Percentiles rank a stretch among this genome's conserved stretches.
Conservation (phyloP, 2,329 filamentous ascomycete genomes). For the Cladosporium velox region DNA sequence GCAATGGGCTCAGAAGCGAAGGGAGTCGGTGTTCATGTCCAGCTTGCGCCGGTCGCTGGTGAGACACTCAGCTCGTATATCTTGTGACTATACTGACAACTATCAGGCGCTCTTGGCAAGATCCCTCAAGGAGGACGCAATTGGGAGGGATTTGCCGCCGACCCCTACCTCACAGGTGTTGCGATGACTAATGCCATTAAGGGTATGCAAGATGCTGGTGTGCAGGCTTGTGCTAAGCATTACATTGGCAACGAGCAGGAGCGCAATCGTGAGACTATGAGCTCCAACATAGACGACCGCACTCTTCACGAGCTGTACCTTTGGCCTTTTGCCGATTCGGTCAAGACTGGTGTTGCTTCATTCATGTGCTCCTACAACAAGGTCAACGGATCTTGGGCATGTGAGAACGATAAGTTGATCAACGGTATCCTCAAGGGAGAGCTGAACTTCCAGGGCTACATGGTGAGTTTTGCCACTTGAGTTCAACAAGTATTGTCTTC, state of each 20-base stretch:
- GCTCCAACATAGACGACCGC: conserved; percentile 34
- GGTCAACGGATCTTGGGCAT: conserved; percentile 66
- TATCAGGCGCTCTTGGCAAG: conserved; percentile 27
- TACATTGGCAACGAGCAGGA: conserved; percentile 23
- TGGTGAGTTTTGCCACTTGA: conserved; percentile 34
- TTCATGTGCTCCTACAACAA: conserved; percentile 41
- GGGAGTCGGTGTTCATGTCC: conserved; percentile 72
- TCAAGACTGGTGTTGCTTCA: conserved; percentile 26
- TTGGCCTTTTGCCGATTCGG: conserved; percentile 28
- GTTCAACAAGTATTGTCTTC: not conserved
- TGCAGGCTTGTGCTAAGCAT: conserved; percentile 34
- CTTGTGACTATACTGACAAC: not conserved
- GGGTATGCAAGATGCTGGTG: conserved; percentile 50
- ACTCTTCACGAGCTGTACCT: conserved; percentile 33
- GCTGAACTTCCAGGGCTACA: conserved; percentile 68
- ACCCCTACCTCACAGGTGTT: conserved; percentile 61
- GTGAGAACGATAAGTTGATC: conserved; percentile 62
- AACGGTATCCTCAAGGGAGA: conserved; percentile 72
- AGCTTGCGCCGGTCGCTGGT: conserved; percentile 76
- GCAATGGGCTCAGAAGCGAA: conserved; percentile 73
- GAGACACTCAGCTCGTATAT: not conserved
- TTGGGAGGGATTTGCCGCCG: conserved; percentile 65
- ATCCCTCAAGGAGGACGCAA: conserved; percentile 22
- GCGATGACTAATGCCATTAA: conserved; percentile 53
- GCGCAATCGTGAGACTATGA: conserved; percentile 27